A percentile compares a stretch with the other conserved stretches of the same genome.
phyloP scores from a whole-genome alignment of 805 yeast genomes.

The Brettanomyces bruxellensis region DNA sequence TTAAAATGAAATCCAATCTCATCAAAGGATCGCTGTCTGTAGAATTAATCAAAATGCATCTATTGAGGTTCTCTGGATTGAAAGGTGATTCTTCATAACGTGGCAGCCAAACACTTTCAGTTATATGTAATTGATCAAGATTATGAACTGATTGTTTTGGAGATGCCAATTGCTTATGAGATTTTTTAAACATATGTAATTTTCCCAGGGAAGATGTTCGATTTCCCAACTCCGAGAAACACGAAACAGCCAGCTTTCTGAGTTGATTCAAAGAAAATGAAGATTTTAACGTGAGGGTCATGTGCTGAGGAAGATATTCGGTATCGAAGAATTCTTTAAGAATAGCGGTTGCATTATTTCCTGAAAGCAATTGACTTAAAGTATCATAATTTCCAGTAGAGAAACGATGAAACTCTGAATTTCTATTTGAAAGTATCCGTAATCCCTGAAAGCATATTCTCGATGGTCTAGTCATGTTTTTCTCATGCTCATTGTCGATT shows the following conservation, averaged over 20 bases:
- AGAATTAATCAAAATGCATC: conserved; percentile 29
- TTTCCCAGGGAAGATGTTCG: neutral
- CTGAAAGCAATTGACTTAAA: conserved; percentile 25
- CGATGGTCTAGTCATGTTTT: conserved; percentile 34
- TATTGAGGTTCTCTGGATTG: conserved; percentile 10
- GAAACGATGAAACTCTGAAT: conserved; percentile 52
- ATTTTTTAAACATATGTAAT: too few relatives aligned
- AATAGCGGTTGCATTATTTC: conserved; percentile 26
- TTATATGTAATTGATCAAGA: neutral
- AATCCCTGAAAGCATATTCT: conserved; percentile 53
- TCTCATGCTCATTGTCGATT: conserved; percentile 56
- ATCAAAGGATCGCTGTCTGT: conserved; percentile 25
- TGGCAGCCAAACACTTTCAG: conserved; percentile 14
- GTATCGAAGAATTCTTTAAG: conserved; percentile 31
- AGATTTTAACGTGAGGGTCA: conserved; percentile 54
- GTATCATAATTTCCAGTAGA: conserved; percentile 58
- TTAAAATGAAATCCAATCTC: conserved; percentile 34
- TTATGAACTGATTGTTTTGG: too few relatives aligned
- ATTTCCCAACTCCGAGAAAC: conserved; percentile 30
- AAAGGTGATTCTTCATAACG: conserved; percentile 18
- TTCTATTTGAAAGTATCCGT: conserved; percentile 35
- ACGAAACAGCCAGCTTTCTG: conserved; percentile 37
- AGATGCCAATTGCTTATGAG: too few relatives aligned
- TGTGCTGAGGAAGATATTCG: conserved; percentile 37
- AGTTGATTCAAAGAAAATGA: conserved; percentile 55